Evolutionary conservation across 768 basidiomycete genomes (phyloP).

Genomic region (Boletus sp.): DNA sequence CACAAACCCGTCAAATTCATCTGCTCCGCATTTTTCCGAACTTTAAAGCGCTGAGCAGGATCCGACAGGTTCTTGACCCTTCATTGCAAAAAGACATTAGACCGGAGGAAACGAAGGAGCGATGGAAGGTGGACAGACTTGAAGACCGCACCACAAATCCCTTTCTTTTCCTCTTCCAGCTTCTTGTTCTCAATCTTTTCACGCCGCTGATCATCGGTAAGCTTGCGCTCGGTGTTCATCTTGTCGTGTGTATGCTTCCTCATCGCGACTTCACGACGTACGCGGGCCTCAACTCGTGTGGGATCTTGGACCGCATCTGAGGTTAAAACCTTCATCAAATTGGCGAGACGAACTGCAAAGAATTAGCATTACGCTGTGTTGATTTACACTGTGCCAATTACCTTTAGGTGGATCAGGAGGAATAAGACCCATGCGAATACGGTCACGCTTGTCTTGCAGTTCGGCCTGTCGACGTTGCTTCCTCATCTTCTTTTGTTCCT

Average conservation of each 20-base stretch:
- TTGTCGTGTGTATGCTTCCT: constrained; percentile 88
- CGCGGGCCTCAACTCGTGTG: constrained; percentile 94
- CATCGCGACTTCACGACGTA: constrained; percentile 88
- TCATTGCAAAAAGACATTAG: constrained; percentile 5
- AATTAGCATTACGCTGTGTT: background rate
- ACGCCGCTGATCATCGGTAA: constrained; percentile 84
- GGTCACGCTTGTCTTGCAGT: constrained; percentile 90
- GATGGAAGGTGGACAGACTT: constrained; percentile 57
- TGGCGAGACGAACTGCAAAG: constrained; percentile 77
- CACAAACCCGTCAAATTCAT: constrained; percentile 83
- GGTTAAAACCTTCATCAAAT: constrained; percentile 96
- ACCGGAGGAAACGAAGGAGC: background rate
- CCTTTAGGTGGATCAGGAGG: constrained; percentile 96
- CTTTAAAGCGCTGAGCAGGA: constrained; percentile 92
- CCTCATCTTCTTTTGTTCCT: constrained; percentile 97
- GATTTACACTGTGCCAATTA: constrained; percentile 25
- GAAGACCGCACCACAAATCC: constrained; percentile 79
- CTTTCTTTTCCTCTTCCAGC: constrained; percentile 83
- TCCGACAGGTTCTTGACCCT: constrained; percentile 89
- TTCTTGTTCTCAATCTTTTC: constrained; percentile 89
- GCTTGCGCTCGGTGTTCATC: constrained; percentile 88
- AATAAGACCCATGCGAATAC: constrained; percentile 92
- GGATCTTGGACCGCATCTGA: constrained; percentile 97
- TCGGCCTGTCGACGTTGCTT: constrained; percentile 85
- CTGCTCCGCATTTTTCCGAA: constrained; percentile 94